Evolutionary conservation across 2,329 filamentous ascomycete species (phyloP).

Genomic region (Talaromyces marneffei): DNA sequence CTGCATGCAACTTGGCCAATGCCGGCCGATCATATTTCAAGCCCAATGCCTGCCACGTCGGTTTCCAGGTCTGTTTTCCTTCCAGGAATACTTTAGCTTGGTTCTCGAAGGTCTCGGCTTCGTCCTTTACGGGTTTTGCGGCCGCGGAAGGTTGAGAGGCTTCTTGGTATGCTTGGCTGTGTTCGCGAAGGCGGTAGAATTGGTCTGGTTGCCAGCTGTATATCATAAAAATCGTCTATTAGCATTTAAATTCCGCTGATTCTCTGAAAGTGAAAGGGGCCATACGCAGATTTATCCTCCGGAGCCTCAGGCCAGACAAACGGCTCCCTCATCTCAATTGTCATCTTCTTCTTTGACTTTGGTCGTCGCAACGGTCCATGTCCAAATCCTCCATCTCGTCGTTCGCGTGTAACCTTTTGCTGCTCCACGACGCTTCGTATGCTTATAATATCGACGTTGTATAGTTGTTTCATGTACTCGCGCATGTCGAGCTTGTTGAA

Average conservation of each 20-base stretch:
- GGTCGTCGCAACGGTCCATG: slow-evolving; percentile 63
- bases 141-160: slow-evolving; percentile 30
- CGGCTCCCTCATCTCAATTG: slow-evolving; percentile 76
- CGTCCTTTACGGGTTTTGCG: slow-evolving; percentile 35
- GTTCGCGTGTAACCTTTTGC: slow-evolving; percentile 51
- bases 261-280: background rate
- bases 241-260: slow-evolving; percentile 9
- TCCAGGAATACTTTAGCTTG: slow-evolving; percentile 60
- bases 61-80: slow-evolving; percentile 57
- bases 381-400: slow-evolving; percentile 31
- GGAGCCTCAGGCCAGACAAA: slow-evolving; percentile 81
- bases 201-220: slow-evolving; percentile 60
- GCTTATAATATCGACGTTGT: slow-evolving; percentile 65
- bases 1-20: background rate
- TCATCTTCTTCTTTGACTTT: slow-evolving; percentile 81
- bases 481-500: slow-evolving; percentile 96
- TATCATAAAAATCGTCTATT: slow-evolving; percentile 15
- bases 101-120: slow-evolving; percentile 47
- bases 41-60: slow-evolving; percentile 43
- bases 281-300: slow-evolving; percentile 53
- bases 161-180: slow-evolving; percentile 38
- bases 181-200: slow-evolving; percentile 48
- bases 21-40: slow-evolving; percentile 32
- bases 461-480: slow-evolving; percentile 86
- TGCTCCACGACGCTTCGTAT: slow-evolving; percentile 78